Evolutionary conservation across 2,329 filamentous ascomycete genomes (phyloP), one percentile per base, ranked within the genome.

Genomic region (Byssochlamys sp.): DNA sequence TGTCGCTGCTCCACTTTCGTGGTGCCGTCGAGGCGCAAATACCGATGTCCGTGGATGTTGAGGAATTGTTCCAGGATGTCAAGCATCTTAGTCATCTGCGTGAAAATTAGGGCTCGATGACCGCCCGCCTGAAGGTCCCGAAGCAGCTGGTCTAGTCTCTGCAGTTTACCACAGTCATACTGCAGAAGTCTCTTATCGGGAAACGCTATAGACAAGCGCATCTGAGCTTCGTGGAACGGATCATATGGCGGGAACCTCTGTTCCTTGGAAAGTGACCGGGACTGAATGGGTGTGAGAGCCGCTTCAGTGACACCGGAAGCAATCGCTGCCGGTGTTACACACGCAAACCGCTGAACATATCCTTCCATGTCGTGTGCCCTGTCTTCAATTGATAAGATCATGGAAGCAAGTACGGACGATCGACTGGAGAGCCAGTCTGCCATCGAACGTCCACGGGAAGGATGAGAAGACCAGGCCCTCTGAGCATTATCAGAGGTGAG

Each of bases 11-110:
- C 94, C 12, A 97, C 88, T 69, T 95, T 95, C 25, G 94, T 97
- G 4, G 90, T 87, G n/a, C 94, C 94, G 69, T 99, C 94, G 3
- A 99, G 83, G 24, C 94, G 90, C 19, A 99, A 82, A 69, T 99
- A 99, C 57, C 95, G 94, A 77, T 97, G 90, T 0, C 92, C 92
- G 67, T 99, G 92, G 54, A 99, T 96, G 69, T 96, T 97, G 64
- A 99, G 83, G 69, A 99, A 99, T 65, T 94, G 91, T 72, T 99
- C 94, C 2, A 99, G 81, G 57, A 99, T 95, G 71, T 99, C 92
- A 19, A 99, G 81, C 52, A 97, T 94, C 71, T 95, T 96, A 52
- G 94, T 97, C 94, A 99, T 99, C 69, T 99, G 94, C 0, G 95
- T 97, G 73, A 99, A 99, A 70, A 99, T 99, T 54, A 99, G 80